phyloP scores from a whole-genome alignment of 2,329 filamentous ascomycete species.

The Fusarium chaquense region DNA sequence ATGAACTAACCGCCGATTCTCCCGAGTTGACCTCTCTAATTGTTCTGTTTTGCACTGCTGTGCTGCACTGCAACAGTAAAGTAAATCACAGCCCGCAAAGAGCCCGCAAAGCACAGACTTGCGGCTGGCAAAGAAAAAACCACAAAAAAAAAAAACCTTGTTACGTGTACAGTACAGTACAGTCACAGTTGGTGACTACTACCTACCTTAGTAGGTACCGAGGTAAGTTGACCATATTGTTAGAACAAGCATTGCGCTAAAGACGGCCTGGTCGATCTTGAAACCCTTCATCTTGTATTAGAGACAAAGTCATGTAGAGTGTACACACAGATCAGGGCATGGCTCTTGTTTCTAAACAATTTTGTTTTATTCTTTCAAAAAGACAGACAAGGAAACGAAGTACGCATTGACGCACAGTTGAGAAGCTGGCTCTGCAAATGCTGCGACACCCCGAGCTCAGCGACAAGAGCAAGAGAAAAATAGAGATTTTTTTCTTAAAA shows the following conservation, averaged over 20 bases:
- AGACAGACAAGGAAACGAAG: conserved; percentile 3
- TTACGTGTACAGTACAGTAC: conserved; percentile 11
- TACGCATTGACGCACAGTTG: conserved; percentile 31
- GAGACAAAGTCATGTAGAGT: conserved; percentile 2
- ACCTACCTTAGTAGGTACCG: too few relatives aligned
- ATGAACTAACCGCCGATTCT: conserved; percentile 44
- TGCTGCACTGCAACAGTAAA: conserved; percentile 6
- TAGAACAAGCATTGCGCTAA: conserved; percentile 17
- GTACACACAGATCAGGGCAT: conserved; percentile 32
- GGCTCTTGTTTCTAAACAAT: conserved; percentile 18
- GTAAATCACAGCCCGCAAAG: background rate
- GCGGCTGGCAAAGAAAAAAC: background rate
- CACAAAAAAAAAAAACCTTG: background rate
- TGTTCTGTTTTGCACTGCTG: background rate
- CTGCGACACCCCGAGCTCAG: conserved; percentile 33
- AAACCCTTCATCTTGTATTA: conserved; percentile 26
- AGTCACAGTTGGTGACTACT: too few relatives aligned
- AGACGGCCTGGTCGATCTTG: conserved; percentile 26
- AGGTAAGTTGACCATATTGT: background rate
- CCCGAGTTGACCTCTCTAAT: conserved; percentile 38
- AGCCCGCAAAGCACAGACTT: background rate
- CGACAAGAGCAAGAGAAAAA: conserved; percentile 7
- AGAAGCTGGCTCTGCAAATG: conserved; percentile 1
- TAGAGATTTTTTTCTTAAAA: conserved; percentile 6
- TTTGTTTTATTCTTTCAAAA: background rate